A percentile compares a stretch with the other conserved stretches of the same genome.
These are phyloP conservation scores for Orbilia javanica DNA, from an alignment of 2,329 filamentous ascomycete genomes.

Conservation along the genomic window DNA sequence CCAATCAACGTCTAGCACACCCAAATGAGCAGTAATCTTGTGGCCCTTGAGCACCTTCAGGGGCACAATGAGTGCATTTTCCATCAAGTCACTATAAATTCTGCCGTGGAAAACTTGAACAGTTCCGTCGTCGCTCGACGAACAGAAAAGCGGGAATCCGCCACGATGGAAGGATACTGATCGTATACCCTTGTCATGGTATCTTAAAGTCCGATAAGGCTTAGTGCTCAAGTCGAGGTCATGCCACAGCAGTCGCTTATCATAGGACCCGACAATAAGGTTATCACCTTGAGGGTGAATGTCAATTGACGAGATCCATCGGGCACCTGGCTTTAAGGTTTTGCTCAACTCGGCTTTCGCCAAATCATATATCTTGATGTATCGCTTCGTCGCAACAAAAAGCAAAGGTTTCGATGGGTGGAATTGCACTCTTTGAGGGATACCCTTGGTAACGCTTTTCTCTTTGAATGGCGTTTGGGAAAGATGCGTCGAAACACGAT, in stretches of 20 bases:
- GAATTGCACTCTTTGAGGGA: slow-evolving; percentile 76
- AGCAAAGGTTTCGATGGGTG: slow-evolving; percentile 93
- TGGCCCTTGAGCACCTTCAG: slow-evolving; percentile 94
- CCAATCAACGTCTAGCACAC: slow-evolving; percentile 95
- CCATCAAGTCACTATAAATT: slow-evolving; percentile 92
- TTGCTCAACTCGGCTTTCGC: slow-evolving; percentile 92
- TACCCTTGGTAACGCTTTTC: slow-evolving; percentile 69
- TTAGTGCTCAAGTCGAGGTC: slow-evolving; percentile 90
- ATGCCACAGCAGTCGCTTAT: slow-evolving; percentile 94
- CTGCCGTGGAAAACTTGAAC: slow-evolving; percentile 97
- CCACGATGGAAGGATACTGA: slow-evolving; percentile 87
- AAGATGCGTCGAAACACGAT: slow-evolving; percentile 93
- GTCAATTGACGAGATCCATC: slow-evolving; percentile 94
- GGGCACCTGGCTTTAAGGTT: slow-evolving; percentile 90
- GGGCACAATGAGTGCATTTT: slow-evolving; percentile 95
- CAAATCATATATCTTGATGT: slow-evolving; percentile 93
- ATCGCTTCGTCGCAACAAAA: slow-evolving; percentile 94
- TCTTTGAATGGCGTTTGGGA: slow-evolving; percentile 87
- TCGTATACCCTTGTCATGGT: slow-evolving; percentile 91
- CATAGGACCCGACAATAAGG: slow-evolving; percentile 92
- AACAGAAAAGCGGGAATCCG: slow-evolving; percentile 87
- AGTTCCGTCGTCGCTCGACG: slow-evolving; percentile 93
- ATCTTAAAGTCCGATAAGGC: slow-evolving; percentile 96
- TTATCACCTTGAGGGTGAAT: slow-evolving; percentile 95
- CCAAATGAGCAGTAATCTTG: slow-evolving; percentile 84